Evolutionary conservation across 352 stramenopile genomes (phyloP), one percentile per base, ranked within the genome.

Genomic region (Phytophthora kernoviae): DNA sequence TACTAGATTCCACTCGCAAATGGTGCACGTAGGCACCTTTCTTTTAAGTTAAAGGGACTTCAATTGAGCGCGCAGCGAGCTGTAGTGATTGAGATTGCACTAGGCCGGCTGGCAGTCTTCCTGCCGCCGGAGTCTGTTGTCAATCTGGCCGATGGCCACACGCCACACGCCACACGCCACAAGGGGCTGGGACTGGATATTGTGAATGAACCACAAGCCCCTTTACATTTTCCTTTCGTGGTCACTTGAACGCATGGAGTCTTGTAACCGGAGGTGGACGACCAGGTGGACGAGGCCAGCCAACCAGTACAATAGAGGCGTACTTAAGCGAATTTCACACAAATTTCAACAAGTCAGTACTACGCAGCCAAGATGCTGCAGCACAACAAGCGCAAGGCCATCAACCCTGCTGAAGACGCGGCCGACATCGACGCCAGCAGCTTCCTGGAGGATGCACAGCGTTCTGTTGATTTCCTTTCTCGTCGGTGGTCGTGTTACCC

Each of bases 381-480:
- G 45, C 57, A 64, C 42, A 74, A 71, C 57, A 84, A 87, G 70
- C 75, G 75, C 63, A 82, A 75, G 69, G 65, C 67, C 22, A 56
- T 75, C 15, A 65, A 61, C 52, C 33, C 39, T 3, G 58, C 44
- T 15, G 58, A 58, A 6, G 64, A 65, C 30, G 63, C 54, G 20
- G 70, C 68, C n/a, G 69, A 77, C 24, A 59, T 70, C 33, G 68
- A 79, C 26, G 81, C 81, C 30, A 79, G 49, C 53, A 68, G 54
- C 43, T 93, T 93, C 64, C 71, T 93, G 21, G 74, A 91, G 51
- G 75, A 85, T 10, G 84, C 84, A n/a, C 80, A 93, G 62, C 74
- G 78, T 5, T 76, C 80, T 33, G 81, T 95, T 5, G 84, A 95
- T 64, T 88, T 95, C 53, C 70, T 83, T 95, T 95, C 68, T 78